Conservation (phyloP, 2,329 filamentous ascomycete species). For the Cytospora chrysosperma region DNA sequence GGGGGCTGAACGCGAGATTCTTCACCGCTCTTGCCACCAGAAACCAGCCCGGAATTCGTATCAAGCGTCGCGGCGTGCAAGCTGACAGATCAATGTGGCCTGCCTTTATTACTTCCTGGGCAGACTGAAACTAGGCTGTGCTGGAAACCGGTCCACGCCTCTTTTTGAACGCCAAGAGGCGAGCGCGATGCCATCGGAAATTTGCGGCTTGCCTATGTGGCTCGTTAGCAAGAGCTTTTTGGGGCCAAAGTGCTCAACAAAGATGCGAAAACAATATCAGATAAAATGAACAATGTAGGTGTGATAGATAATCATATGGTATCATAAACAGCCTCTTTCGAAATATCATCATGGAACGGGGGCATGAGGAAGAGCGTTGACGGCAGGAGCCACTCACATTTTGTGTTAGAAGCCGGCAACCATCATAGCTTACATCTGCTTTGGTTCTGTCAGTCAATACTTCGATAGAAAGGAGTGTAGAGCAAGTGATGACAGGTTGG, state of each 20-base stretch:
- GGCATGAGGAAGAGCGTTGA: slow-evolving; percentile 16
- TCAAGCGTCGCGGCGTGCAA: no score
- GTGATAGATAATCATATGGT: slow-evolving; percentile 38
- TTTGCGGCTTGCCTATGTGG: background rate
- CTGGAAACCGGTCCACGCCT: no score
- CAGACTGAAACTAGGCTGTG: no score
- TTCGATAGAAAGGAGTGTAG: no score
- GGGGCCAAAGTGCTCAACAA: background rate
- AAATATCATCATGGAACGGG: slow-evolving; percentile 39
- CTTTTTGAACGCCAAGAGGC: background rate
- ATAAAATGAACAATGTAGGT: slow-evolving; percentile 31
- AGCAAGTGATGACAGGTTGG: no score
- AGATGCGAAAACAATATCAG: slow-evolving; percentile 13
- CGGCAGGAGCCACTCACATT: background rate
- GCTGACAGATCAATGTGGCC: no score
- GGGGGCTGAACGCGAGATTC: no score
- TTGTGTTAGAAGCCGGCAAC: background rate
- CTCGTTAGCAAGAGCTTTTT: background rate
- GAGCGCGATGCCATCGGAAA: background rate
- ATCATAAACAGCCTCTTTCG: slow-evolving; percentile 51
- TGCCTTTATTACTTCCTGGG: no score
- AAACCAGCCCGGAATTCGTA: no score
- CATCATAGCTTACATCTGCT: background rate
- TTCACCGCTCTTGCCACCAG: no score
- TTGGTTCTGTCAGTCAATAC: background rate